phyloP scores from a whole-genome alignment of 2,329 filamentous ascomycete genomes.

The Xylaria sp. region DNA sequence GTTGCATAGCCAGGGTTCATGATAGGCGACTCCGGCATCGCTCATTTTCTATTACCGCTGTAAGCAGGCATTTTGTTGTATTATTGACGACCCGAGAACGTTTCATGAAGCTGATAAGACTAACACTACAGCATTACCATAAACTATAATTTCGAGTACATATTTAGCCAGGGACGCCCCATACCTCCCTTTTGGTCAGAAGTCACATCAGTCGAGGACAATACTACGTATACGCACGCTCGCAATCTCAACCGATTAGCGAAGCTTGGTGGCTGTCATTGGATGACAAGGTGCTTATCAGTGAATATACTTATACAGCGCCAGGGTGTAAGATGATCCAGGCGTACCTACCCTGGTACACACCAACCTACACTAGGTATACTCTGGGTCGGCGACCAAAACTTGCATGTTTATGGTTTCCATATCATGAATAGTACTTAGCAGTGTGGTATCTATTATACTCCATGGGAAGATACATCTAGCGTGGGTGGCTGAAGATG shows the following conservation, averaged over 20 bases:
- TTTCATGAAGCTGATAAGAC: neutral
- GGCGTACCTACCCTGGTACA: neutral
- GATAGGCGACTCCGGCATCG: neutral
- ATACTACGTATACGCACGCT: neutral
- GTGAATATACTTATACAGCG: neutral
- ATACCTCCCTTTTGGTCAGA: neutral
- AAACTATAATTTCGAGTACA: neutral
- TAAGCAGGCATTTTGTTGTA: neutral
- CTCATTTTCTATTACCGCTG: neutral
- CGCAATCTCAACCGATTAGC: conserved; percentile 15
- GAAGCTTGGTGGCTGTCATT: neutral
- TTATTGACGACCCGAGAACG: neutral
- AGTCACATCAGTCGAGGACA: neutral
- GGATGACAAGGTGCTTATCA: neutral
- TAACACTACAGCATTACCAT: neutral
- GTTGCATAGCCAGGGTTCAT: neutral
- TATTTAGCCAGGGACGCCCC: neutral
- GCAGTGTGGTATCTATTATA: neutral
- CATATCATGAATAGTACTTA: conserved; percentile 4
- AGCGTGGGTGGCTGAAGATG: neutral
- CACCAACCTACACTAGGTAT: neutral
- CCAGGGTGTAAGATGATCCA: conserved; percentile 1
- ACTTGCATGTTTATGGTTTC: conserved; percentile 20
- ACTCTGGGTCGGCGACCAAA: conserved; percentile 7
- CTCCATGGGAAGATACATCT: neutral